A percentile compares a stretch with the other conserved stretches of the same genome.
These are phyloP conservation scores for Conticribra weissflogii DNA, from an alignment of 108 stramenopile species.

Conservation along the genomic window DNA sequence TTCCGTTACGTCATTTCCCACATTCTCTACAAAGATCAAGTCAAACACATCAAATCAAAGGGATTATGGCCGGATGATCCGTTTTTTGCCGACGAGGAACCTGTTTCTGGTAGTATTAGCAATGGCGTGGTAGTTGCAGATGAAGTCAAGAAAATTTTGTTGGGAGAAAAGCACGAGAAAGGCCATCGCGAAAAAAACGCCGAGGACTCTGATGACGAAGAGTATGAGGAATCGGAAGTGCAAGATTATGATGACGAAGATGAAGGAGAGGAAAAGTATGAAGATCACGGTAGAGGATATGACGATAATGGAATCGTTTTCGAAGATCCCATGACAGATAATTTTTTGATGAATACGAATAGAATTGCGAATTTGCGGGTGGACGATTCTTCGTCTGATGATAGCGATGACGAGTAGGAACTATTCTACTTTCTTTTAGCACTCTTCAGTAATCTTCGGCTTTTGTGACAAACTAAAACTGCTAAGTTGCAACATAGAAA, in stretches of 20 bases:
- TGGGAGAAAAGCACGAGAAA: too few relatives aligned
- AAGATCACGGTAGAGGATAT: conserved; percentile 27
- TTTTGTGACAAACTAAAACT: too few relatives aligned
- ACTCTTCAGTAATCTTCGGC: too few relatives aligned
- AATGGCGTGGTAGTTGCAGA: too few relatives aligned
- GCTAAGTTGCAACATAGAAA: too few relatives aligned
- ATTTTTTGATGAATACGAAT: conserved; percentile 76
- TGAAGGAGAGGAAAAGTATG: conserved; percentile 23
- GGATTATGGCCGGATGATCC: conserved; percentile 88
- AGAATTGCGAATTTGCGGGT: conserved; percentile 62
- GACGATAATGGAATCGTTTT: conserved; percentile 41
- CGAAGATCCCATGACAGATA: conserved; percentile 56
- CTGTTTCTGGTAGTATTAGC: not conserved
- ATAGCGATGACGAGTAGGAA: conserved; percentile 31
- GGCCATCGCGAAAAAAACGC: conserved; percentile 9
- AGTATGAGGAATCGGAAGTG: not conserved
- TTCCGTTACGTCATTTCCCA: conserved; percentile 78
- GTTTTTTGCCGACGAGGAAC: conserved; percentile 40
- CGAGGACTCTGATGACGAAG: not conserved
- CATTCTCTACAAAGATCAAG: conserved; percentile 94
- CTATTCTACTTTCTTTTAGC: too few relatives aligned
- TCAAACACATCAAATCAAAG: conserved; percentile 88
- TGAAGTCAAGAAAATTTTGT: too few relatives aligned
- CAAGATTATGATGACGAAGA: conserved; percentile 10
- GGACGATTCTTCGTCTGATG: conserved; percentile 57